Base-by-base conservation (phyloP, 2,329 filamentous ascomycete species). In the Botrytis porri region DNA sequence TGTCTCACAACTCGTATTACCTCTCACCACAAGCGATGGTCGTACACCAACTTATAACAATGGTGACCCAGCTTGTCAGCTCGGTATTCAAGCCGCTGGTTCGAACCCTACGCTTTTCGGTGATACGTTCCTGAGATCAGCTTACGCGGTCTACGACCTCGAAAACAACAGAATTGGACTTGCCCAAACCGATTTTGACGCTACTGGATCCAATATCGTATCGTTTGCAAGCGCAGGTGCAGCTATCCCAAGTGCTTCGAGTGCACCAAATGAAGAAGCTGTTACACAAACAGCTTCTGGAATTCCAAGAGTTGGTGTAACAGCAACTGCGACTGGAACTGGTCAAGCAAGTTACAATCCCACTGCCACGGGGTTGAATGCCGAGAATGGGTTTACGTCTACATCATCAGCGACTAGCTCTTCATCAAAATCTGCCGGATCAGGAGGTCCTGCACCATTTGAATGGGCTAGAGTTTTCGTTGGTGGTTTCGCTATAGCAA, bases 81-180 rank as follows among this genome's bases (percentile, higher is more conserved):
- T 90, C 69, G 88, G 88, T 64, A 84, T 90, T 73, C 83, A 85
- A 77, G 65, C 78, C 4, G 79, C 79, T 12, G 77, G 76, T 32
- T 69, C 76, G 29, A 72, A 78, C 14, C 79, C 78, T 6, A 78
- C 78, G 18, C 75, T 83, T 18, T 81, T 88, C 54, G 86, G 87
- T 8, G 86, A 88, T 76, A 85, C 85, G 1, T 88, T 88, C 79
- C 80, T 88, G 51, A 81, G 86, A 73, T 85, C 85, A 61, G 86
- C 86, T 0, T 88, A 88, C 74, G 84, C 86, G 3, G 86, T 88
- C 22, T 88, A 87, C 74, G 86, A 88, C 76, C 81, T 88, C 22
- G 83, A 82, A 20, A 87, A 87, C 77, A 83, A 86, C 75, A 81
- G 85, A 74, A 83, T 88, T 66, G 85, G 82, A 22, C 80, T 88